Base-by-base conservation (phyloP, 2,329 filamentous ascomycete genomes). In the Penicillium concentricum region DNA sequence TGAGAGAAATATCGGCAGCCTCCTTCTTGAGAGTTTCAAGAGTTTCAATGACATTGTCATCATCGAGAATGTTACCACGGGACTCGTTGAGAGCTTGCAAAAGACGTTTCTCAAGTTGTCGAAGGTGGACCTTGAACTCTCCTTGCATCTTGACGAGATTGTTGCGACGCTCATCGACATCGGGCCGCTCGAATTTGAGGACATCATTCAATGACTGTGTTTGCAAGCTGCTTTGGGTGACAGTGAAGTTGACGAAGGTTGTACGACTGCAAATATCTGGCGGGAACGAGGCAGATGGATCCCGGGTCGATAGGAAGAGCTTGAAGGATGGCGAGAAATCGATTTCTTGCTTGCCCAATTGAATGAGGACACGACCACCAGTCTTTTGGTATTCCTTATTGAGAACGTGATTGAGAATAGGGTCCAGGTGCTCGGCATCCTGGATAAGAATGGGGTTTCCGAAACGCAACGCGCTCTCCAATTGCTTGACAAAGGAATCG, bases 351-450 rank as follows among this genome's bases (percentile, higher is more conserved):
- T 94, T 97, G 69, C 94, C 94, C 39, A 99, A 89, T 76, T 99
- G 94, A 62, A 99, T 99, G 51, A 99, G 86, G 44, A 97, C 93
- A 83, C 94, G 93, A 22, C 94, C 94, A 65, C 94, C 94, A 28
- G 95, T 99, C 79, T 92, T 95, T 76, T 99, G 95, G 75, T 99
- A 99, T 72, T 99, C 94, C 75, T 99, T 99, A 80, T 99, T 99
- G 76, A 99, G 86, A 54, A 99, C 93, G 68, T 99, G 94, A 71
- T 97, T 99, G 67, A 99, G 87, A 58, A 99, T 92, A 0, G 95
- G 95, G 70, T 99, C 94, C 56, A 99, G 80, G 72, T 99, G 90
- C 76, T 99, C 95, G 1, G 94, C 95, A 74, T 99, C 94, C 75
- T 99, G 94, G 58, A 99, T 99, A 59, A 99, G 85, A 64, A 99